Base-by-base conservation (phyloP, 257 asterid genomes). In the Striga asiatica region DNA sequence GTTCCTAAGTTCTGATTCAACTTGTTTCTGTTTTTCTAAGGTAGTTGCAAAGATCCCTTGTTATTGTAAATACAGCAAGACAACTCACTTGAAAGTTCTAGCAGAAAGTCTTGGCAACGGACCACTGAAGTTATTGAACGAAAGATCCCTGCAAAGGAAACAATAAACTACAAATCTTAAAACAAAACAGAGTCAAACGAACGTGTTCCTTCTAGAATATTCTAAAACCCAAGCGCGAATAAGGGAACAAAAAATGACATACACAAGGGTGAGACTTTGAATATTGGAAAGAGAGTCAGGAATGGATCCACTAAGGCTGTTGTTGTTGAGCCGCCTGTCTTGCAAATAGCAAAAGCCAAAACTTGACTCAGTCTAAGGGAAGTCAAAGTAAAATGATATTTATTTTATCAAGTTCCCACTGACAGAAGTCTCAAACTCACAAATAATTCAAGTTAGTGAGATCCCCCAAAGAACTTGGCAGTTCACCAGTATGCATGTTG, bases 271-370 rank as follows among this genome's bases (percentile, higher is more conserved):
- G 57, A 92, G 97, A 71, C 97, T 88, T 34, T 69, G 65, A 8
- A 79, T 67, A 46, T 70, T 70, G 27, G 86, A 77, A 29, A 92
- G 77, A 41, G 95, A 70, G 6, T 82, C 85, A 0, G 97, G 95
- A 50, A 85, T 80, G 29, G 68, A 34, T 49, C 97, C 97, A 0
- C 61, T 69, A 57, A 92, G 78, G 77, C 88, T 92, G 72, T 92
- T 88, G 82, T 92, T 92, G 85, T 84, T 88, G 48, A 92, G 88
- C 64, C 94, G 93, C 75, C 99, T 92, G 83, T 54, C 76, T 74
- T 76, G 78, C 76, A 66, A 78, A 67, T 70, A 69, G 56, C 60
- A 57, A 42, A 38, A 68, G 13, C 65, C 47, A 43, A 50, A 9
- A 47, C 21, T 31, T 20, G 61, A 64, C 66, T 74, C 58, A 66